Percentiles rank a stretch among this genome's conserved stretches.
Conservation (phyloP, 2,329 filamentous ascomycete genomes). For the Talaromyces sp. region DNA sequence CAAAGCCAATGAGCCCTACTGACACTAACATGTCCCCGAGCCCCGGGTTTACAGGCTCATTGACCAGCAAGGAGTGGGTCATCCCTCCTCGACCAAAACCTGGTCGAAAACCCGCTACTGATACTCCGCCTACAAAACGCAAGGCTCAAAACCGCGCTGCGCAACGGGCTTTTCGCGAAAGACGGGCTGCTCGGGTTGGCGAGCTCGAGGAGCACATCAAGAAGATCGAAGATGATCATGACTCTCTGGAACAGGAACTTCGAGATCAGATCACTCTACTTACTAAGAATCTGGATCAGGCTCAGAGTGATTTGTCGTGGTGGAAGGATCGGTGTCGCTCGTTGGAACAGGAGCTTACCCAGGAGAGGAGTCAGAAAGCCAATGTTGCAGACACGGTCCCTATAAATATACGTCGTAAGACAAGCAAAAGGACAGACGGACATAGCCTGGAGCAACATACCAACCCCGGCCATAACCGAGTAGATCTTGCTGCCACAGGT, state of each 20-base stretch:
- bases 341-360: conserved; percentile 59
- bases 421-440: conserved; percentile 12
- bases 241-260: conserved; percentile 48
- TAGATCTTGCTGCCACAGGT: conserved; percentile 43
- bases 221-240: conserved; percentile 46
- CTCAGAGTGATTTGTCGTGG: conserved; percentile 50
- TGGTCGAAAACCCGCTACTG: conserved; percentile 87
- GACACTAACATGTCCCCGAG: conserved; percentile 26
- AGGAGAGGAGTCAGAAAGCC: conserved; percentile 39
- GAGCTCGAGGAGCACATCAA: conserved; percentile 56
- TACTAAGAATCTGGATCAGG: conserved; percentile 64
- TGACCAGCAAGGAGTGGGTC: conserved; percentile 82
- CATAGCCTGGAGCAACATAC: background rate
- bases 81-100: conserved; percentile 82
- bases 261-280: conserved; percentile 54
- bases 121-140: conserved; percentile 86
- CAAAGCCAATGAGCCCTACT: conserved; percentile 21
- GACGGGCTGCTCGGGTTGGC: conserved; percentile 77
- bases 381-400: conserved; percentile 14
- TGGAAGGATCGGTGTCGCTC: conserved; percentile 55
- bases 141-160: conserved; percentile 93
- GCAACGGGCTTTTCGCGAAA: conserved; percentile 83
- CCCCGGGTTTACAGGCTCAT: conserved; percentile 45
- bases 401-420: conserved; percentile 18
- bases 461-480: conserved; percentile 18